These are phyloP conservation scores for Neoscytalidium dimidiatum DNA, from an alignment of 2,329 filamentous ascomycete genomes.

Conservation along the genomic window DNA sequence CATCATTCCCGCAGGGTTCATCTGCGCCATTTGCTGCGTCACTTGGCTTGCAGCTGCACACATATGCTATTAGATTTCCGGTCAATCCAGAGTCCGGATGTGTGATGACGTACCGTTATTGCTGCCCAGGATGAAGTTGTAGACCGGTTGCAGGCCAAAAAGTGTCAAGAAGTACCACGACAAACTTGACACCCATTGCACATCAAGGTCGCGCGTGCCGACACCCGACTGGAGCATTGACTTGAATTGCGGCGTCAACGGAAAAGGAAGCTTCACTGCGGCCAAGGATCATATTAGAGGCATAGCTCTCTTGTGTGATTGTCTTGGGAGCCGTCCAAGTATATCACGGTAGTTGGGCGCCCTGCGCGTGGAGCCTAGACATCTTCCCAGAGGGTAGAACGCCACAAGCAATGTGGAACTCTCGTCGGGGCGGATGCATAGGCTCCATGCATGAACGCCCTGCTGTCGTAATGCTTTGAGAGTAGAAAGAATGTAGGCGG, in stretches of 20 bases:
- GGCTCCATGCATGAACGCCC: background rate
- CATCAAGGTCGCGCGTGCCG: slow-evolving; percentile 92
- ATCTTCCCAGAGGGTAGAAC: background rate
- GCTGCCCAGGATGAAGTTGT: slow-evolving; percentile 93
- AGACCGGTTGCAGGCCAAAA: slow-evolving; percentile 94
- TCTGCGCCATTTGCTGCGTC: slow-evolving; percentile 77
- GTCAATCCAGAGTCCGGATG: background rate
- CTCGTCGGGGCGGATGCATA: background rate
- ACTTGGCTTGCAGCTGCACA: slow-evolving; percentile 81
- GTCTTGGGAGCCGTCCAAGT: background rate
- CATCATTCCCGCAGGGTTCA: slow-evolving; percentile 80
- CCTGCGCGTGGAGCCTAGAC: background rate
- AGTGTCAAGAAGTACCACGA: slow-evolving; percentile 99
- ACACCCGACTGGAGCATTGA: slow-evolving; percentile 98
- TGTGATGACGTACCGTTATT: slow-evolving; percentile 75
- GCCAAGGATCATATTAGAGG: background rate
- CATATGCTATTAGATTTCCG: slow-evolving; percentile 7
- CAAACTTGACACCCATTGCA: slow-evolving; percentile 96
- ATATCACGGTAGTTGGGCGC: background rate
- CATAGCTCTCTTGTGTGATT: background rate
- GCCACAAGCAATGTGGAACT: background rate
- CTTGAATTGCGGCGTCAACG: slow-evolving; percentile 98
- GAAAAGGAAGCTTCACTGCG: slow-evolving; percentile 92
- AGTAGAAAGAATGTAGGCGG: background rate
- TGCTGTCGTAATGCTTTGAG: background rate